Conservation (phyloP, 1,284 basidiomycete species). For the Limonomyces culmigenus region DNA sequence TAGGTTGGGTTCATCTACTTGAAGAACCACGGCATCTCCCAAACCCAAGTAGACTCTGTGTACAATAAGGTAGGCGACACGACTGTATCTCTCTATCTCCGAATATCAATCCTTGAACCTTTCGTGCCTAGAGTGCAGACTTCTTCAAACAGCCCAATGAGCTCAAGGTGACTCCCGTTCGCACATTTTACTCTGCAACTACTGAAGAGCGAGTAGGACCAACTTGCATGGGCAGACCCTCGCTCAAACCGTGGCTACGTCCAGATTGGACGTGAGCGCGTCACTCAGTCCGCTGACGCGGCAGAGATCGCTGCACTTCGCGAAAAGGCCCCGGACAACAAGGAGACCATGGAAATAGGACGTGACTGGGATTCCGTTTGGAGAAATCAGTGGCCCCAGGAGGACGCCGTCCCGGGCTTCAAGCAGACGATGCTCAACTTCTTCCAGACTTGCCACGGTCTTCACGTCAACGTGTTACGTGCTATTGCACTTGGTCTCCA, state of each 20-base stretch:
- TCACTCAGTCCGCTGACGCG: constrained; percentile 55
- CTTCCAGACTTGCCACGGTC: constrained; percentile 60
- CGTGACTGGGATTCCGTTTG: constrained; percentile 58
- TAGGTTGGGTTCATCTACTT: constrained; percentile 68
- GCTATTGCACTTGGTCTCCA: constrained; percentile 67
- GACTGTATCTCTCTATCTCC: background rate
- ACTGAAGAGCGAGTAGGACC: background rate
- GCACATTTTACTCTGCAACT: background rate
- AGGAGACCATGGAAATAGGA: constrained; percentile 78
- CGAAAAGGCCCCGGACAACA: constrained; percentile 57
- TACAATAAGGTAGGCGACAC: constrained; percentile 37
- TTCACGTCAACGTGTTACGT: constrained; percentile 63
- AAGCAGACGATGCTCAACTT: constrained; percentile 58
- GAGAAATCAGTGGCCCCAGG: constrained; percentile 68
- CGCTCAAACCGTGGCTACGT: constrained; percentile 76
- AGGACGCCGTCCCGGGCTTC: constrained; percentile 45
- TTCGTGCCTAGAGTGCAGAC: constrained; percentile 34
- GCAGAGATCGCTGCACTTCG: constrained; percentile 63
- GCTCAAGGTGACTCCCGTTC: constrained; percentile 30
- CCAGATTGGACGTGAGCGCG: constrained; percentile 60
- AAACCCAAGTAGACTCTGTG: constrained; percentile 29
- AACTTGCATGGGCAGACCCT: constrained; percentile 30
- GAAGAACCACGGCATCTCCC: constrained; percentile 46
- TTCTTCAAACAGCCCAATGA: constrained; percentile 57
- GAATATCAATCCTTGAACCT: constrained; percentile 1